These are phyloP conservation scores for Exophiala xenobiotica DNA, from an alignment of 2,329 filamentous ascomycete genomes.

Conservation along the genomic window DNA sequence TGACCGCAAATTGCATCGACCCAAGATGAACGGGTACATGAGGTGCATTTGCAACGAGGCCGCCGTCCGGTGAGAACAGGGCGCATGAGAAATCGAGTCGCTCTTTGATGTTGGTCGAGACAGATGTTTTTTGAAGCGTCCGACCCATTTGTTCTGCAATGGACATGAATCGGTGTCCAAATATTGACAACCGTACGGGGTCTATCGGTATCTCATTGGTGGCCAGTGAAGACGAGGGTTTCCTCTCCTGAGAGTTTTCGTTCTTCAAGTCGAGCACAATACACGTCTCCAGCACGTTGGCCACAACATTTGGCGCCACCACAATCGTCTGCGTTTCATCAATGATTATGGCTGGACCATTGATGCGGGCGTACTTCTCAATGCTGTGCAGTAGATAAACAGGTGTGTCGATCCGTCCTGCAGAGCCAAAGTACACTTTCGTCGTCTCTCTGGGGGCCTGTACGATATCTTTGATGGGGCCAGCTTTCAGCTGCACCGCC, in stretches of 20 bases:
- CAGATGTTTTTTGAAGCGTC: slow-evolving; percentile 74
- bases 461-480: neutral
- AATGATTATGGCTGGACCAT: slow-evolving; percentile 34
- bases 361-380: slow-evolving; percentile 36
- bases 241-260: slow-evolving; percentile 49
- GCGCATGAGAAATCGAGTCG: slow-evolving; percentile 81
- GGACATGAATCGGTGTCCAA: slow-evolving; percentile 80
- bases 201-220: slow-evolving; percentile 57
- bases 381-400: slow-evolving; percentile 39
- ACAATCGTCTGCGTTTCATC: slow-evolving; percentile 50
- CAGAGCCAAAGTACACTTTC: slow-evolving; percentile 38
- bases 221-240: slow-evolving; percentile 49
- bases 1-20: slow-evolving; percentile 81
- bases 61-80: slow-evolving; percentile 72
- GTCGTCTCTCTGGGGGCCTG: neutral
- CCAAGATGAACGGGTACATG: slow-evolving; percentile 80
- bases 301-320: slow-evolving; percentile 39
- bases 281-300: slow-evolving; percentile 39
- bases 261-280: slow-evolving; percentile 57
- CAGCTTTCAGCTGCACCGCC: slow-evolving; percentile 46
- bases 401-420: slow-evolving; percentile 36
- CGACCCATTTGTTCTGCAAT: slow-evolving; percentile 84
- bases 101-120: slow-evolving; percentile 77
- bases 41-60: slow-evolving; percentile 66
- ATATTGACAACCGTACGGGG: slow-evolving; percentile 74